phyloP scores from a whole-genome alignment of 1,139 yeast genomes.

The Yamadazyma atmosphaerica region DNA sequence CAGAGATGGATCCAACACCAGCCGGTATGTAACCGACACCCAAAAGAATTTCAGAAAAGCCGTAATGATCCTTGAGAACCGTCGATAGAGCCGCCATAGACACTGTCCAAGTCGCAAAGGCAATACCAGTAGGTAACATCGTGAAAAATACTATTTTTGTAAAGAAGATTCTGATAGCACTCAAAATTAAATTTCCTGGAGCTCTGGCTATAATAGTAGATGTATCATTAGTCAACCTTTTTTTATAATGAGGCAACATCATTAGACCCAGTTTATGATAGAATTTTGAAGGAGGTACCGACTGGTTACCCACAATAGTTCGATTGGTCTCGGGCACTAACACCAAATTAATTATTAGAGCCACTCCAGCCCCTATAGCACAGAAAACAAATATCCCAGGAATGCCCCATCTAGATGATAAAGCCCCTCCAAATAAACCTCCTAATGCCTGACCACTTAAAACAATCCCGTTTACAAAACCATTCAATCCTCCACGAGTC shows the following conservation, averaged over 20 bases:
- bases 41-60: constrained; percentile 50
- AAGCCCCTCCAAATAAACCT: constrained; percentile 69
- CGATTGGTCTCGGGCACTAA: constrained; percentile 73
- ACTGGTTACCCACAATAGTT: constrained; percentile 66
- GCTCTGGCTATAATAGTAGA: constrained; percentile 20
- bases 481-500: constrained; percentile 66
- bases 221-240: constrained; percentile 18
- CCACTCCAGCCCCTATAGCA: constrained; percentile 55
- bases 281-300: constrained; percentile 43
- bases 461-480: constrained; percentile 62
- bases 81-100: constrained; percentile 65
- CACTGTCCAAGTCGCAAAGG: constrained; percentile 71
- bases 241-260: constrained; percentile 16
- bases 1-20: constrained; percentile 58
- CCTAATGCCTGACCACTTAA: constrained; percentile 76
- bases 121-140: constrained; percentile 55
- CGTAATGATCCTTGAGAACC: constrained; percentile 47
- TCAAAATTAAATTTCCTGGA: constrained; percentile 35
- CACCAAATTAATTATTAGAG: constrained; percentile 35
- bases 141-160: constrained; percentile 28
- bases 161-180: constrained; percentile 44
- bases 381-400: constrained; percentile 75
- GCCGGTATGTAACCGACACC: constrained; percentile 66
- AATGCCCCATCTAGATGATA: constrained; percentile 66
- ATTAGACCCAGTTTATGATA: constrained; percentile 47